Evolutionary conservation across 1,139 yeast genomes (phyloP).

Genomic region (Protomyces inundatus): DNA sequence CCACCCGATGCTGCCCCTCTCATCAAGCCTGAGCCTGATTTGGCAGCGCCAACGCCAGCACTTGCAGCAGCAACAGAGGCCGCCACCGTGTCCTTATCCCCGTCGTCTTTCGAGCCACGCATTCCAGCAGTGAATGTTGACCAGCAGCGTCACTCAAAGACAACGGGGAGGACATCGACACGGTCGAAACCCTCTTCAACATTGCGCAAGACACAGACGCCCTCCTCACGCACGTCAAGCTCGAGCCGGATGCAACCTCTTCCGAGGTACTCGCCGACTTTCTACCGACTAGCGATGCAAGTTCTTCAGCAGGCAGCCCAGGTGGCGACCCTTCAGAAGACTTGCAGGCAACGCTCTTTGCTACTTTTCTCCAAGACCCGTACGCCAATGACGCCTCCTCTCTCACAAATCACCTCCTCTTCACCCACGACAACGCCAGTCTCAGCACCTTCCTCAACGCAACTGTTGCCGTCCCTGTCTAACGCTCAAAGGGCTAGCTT

Average conservation of each 20-base stretch:
- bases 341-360: background rate
- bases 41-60: background rate
- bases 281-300: slow-evolving; percentile 2
- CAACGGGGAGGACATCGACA: background rate
- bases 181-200: background rate
- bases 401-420: no score
- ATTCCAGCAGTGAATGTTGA: slow-evolving; percentile 26
- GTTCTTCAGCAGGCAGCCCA: background rate
- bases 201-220: background rate
- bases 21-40: slow-evolving; percentile 1
- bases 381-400: background rate
- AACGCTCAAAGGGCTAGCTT: background rate
- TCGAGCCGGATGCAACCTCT: slow-evolving; percentile 8
- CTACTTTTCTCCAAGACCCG: background rate
- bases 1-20: background rate
- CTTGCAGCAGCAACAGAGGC: background rate
- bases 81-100: background rate
- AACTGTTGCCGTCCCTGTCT: no score
- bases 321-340: background rate
- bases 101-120: slow-evolving; percentile 18
- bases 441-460: no score
- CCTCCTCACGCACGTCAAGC: slow-evolving; percentile 8
- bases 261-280: slow-evolving; percentile 4
- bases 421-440: no score
- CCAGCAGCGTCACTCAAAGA: slow-evolving; percentile 23